These are phyloP conservation scores for Aspergillus caelatus DNA, from an alignment of 2,329 filamentous ascomycete genomes.

Conservation along the genomic window DNA sequence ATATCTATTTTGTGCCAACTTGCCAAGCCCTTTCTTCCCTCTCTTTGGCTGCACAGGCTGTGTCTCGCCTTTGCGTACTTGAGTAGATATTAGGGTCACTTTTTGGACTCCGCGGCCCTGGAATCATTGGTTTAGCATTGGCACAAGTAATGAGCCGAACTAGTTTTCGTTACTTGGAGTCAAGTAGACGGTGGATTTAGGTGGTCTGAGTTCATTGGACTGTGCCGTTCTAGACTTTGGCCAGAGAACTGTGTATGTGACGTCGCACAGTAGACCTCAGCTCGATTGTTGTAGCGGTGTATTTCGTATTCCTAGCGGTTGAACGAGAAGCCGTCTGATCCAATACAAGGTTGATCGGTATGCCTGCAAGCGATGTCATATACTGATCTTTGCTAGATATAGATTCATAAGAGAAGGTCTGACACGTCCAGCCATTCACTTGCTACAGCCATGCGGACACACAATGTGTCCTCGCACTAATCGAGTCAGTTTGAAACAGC, in stretches of 20 bases:
- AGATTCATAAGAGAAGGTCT: not conserved
- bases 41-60: not conserved
- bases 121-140: not conserved
- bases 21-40: not conserved
- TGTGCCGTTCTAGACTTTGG: not conserved
- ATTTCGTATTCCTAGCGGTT: not conserved
- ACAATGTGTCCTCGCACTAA: not conserved
- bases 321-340: not conserved
- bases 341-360: not conserved
- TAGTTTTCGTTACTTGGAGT: not conserved
- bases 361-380: not conserved
- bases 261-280: conserved; percentile 2
- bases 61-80: not conserved
- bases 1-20: not conserved
- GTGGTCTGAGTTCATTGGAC: not conserved
- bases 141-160: not conserved
- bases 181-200: not conserved
- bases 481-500: not conserved
- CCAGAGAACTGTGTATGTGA: conserved; percentile 6
- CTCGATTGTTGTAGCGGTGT: conserved; percentile 3
- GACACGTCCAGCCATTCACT: not conserved
- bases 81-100: not conserved
- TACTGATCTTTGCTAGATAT: not conserved
- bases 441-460: not conserved
- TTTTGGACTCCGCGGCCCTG: not conserved